phyloP scores from a whole-genome alignment of 164 flowering plant genomes.

The Piper longum region DNA sequence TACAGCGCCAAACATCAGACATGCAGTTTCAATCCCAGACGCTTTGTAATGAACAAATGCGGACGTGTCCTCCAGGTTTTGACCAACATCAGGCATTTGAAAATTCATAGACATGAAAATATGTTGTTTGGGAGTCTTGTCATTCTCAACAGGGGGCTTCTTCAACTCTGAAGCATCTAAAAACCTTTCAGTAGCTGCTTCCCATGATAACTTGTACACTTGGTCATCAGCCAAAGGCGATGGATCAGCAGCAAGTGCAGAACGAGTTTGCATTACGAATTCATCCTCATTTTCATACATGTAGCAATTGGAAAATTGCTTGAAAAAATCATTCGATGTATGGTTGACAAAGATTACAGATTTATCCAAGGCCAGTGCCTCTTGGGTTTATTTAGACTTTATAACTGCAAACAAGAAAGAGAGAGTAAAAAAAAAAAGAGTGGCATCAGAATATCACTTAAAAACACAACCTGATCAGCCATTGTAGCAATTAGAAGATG shows the following conservation, averaged over 20 bases:
- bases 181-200: slow-evolving; percentile 52
- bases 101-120: too few relatives aligned
- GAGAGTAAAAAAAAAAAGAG: too few relatives aligned
- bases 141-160: too few relatives aligned
- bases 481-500: neutral
- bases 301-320: slow-evolving; percentile 76
- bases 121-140: too few relatives aligned
- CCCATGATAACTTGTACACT: slow-evolving; percentile 2
- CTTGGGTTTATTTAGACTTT: too few relatives aligned
- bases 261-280: slow-evolving; percentile 92
- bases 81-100: too few relatives aligned
- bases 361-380: slow-evolving; percentile 55
- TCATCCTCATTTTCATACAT: slow-evolving; percentile 70
- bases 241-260: slow-evolving; percentile 54
- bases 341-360: slow-evolving; percentile 78
- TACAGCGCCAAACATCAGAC: slow-evolving; percentile 59
- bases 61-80: slow-evolving; percentile 55
- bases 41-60: slow-evolving; percentile 50
- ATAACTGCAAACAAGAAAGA: too few relatives aligned
- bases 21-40: slow-evolving; percentile 45
- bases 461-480: too few relatives aligned
- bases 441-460: too few relatives aligned
- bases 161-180: too few relatives aligned
- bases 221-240: slow-evolving; percentile 17
- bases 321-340: slow-evolving; percentile 87